phyloP scores from a whole-genome alignment of 73 alveolate genomes.

The Durusdinium trenchii region DNA sequence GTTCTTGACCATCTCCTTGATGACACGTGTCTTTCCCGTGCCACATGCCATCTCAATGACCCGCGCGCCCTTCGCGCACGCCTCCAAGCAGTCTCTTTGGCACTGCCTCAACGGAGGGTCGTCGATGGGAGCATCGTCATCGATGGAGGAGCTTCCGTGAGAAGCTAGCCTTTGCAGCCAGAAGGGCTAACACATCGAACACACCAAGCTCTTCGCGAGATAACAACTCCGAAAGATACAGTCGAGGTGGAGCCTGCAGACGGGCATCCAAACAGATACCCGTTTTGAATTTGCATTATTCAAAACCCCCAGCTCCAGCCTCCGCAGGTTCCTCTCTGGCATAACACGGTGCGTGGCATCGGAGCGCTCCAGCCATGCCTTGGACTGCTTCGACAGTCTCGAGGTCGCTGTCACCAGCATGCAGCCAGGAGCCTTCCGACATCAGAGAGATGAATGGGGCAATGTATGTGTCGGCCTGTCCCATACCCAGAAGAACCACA shows the following conservation, averaged over 20 bases:
- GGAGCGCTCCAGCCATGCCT: neutral
- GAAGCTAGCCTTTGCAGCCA: neutral
- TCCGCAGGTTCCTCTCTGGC: neutral
- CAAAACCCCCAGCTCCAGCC: neutral
- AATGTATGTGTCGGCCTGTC: no score
- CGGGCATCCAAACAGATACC: neutral
- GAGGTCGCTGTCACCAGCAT: neutral
- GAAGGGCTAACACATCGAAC: neutral
- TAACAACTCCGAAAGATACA: neutral
- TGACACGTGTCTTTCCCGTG: slow-evolving; percentile 64
- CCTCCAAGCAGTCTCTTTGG: slow-evolving; percentile 52
- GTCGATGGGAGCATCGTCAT: neutral
- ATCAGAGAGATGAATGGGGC: no score
- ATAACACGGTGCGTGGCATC: neutral
- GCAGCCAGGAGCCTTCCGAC: slow-evolving; percentile 39
- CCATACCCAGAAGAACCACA: no score
- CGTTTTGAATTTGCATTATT: neutral
- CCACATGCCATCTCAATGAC: slow-evolving; percentile 85
- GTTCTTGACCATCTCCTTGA: slow-evolving; percentile 50
- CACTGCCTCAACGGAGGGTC: neutral
- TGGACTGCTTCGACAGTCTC: neutral
- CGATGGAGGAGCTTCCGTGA: neutral
- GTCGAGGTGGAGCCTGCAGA: neutral
- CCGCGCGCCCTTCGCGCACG: slow-evolving; percentile 81
- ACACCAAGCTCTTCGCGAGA: neutral